Conservation (phyloP, 306 rosid species). For the Lathyrus oleraceus region DNA sequence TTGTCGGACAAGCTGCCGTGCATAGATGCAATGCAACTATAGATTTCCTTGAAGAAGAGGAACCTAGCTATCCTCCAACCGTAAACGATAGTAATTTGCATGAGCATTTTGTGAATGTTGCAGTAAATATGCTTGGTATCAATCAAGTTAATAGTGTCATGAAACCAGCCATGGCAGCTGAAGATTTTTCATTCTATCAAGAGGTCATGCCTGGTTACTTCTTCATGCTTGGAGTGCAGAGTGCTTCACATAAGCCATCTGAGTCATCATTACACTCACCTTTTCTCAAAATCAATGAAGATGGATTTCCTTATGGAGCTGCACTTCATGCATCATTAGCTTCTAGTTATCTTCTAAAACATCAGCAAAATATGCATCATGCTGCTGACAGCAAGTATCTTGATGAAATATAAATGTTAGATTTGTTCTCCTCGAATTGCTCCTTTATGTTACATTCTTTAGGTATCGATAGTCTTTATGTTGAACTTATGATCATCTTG, state of each 20-base stretch:
- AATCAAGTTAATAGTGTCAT: slow-evolving; percentile 44
- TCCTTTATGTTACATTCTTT: too few species aligned
- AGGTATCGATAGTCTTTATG: too few species aligned
- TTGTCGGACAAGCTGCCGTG: slow-evolving; percentile 74
- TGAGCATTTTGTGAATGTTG: not conserved
- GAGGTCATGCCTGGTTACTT: slow-evolving; percentile 71
- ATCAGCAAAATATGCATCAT: slow-evolving; percentile 32
- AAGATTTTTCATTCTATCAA: slow-evolving; percentile 85
- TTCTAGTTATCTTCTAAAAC: slow-evolving; percentile 50
- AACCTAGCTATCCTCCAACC: slow-evolving; percentile 55
- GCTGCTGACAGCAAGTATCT: slow-evolving; percentile 26
- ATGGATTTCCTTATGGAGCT: slow-evolving; percentile 72
- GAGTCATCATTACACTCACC: slow-evolving; percentile 52
- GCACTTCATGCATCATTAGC: slow-evolving; percentile 91
- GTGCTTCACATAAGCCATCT: not conserved
- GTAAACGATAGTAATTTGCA: slow-evolving; percentile 61
- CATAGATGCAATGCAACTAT: slow-evolving; percentile 39
- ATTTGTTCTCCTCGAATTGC: too few species aligned
- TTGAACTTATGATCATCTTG: too few species aligned
- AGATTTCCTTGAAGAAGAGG: slow-evolving; percentile 44
- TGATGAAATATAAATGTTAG: slow-evolving; percentile 26
- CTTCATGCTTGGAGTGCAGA: slow-evolving; percentile 57
- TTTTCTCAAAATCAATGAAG: slow-evolving; percentile 64
- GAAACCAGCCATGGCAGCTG: slow-evolving; percentile 59
- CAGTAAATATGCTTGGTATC: slow-evolving; percentile 20